A percentile compares a stretch with the other conserved stretches of the same genome.
These are phyloP conservation scores for Chalaropsis thielavioides DNA, from an alignment of 2,329 filamentous ascomycete species.

Conservation along the genomic window DNA sequence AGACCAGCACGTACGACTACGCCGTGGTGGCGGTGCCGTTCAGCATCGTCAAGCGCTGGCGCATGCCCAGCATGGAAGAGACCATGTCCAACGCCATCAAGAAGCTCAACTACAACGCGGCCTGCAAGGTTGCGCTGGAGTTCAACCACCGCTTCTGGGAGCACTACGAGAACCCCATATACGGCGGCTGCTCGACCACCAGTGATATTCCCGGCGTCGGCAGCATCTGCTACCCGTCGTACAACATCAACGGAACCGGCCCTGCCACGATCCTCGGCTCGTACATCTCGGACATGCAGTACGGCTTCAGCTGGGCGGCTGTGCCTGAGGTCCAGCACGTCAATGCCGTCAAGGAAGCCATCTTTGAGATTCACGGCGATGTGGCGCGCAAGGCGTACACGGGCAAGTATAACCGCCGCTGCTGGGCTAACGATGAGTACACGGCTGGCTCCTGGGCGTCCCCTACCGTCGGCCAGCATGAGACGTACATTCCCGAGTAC, in stretches of 20 bases:
- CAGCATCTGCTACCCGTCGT: constrained; percentile 51
- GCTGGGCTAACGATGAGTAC: constrained; percentile 49
- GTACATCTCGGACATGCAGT: constrained; percentile 36
- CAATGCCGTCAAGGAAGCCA: constrained; percentile 46
- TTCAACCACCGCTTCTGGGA: constrained; percentile 52
- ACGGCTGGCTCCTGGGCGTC: constrained; percentile 48
- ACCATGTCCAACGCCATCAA: constrained; percentile 35
- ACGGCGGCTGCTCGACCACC: constrained; percentile 44
- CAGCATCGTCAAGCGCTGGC: constrained; percentile 47
- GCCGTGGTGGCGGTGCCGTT: constrained; percentile 52
- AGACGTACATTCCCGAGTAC: constrained; percentile 57
- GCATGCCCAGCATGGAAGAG: constrained; percentile 33
- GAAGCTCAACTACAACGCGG: constrained; percentile 30
- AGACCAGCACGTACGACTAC: constrained; percentile 47
- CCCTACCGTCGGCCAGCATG: constrained; percentile 49
- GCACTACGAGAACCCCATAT: constrained; percentile 38
- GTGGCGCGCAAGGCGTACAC: constrained; percentile 37
- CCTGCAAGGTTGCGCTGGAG: constrained; percentile 50
- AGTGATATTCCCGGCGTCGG: constrained; percentile 46
- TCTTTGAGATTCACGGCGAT: constrained; percentile 49
- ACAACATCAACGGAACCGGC: constrained; percentile 48
- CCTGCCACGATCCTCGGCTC: constrained; percentile 48
- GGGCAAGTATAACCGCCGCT: constrained; percentile 48
- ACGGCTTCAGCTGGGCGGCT: constrained; percentile 28
- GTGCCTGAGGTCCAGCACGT: constrained; percentile 47